A percentile compares a stretch with the other conserved stretches of the same genome.
phyloP scores from a whole-genome alignment of 208 protist species.

The Trypanosoma platydactyli region DNA sequence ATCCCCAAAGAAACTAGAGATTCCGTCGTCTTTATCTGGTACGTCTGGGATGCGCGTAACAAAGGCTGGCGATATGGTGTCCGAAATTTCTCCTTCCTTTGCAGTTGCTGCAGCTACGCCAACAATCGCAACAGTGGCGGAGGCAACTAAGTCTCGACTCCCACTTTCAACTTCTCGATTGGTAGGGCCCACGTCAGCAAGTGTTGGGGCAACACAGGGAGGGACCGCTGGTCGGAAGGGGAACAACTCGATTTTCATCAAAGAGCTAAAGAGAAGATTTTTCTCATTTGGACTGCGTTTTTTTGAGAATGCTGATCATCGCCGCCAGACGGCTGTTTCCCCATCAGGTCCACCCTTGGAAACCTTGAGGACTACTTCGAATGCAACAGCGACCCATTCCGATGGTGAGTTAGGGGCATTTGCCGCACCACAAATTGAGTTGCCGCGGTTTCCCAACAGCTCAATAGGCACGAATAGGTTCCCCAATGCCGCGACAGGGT shows the following conservation, averaged over 20 bases:
- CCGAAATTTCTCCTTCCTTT: not conserved
- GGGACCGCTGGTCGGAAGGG: not conserved
- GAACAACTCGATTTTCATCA: not conserved
- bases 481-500: not conserved
- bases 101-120: not conserved
- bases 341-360: not conserved
- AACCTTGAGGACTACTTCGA: not conserved
- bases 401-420: not conserved
- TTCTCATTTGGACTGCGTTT: slow-evolving; percentile 8
- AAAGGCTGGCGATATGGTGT: not conserved
- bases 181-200: not conserved
- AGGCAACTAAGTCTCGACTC: no score
- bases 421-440: not conserved
- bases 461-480: not conserved
- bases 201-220: not conserved
- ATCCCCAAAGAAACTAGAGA: slow-evolving; percentile 3
- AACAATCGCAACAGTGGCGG: no score
- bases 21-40: slow-evolving; percentile 1
- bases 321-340: not conserved
- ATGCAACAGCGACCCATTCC: not conserved
- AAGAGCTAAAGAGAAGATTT: slow-evolving; percentile 1
- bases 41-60: not conserved
- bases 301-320: not conserved
- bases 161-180: no score
- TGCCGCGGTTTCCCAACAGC: slow-evolving; percentile 6